Percentiles rank a stretch among this genome's conserved stretches.
Conservation (phyloP, 805 yeast species). For the Starmerella cellae region DNA sequence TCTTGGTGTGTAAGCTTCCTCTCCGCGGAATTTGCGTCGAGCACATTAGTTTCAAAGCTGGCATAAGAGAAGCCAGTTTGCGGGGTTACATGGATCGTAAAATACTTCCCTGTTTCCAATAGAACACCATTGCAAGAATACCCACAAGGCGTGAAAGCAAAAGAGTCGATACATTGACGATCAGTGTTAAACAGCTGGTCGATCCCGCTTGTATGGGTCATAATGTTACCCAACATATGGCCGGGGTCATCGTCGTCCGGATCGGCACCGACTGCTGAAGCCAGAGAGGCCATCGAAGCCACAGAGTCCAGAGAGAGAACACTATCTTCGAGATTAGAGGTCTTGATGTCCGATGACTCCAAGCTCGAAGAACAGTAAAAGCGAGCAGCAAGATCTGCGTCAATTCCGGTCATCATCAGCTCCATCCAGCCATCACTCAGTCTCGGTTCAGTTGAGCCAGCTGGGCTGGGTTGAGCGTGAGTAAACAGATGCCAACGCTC, state of each 20-base stretch:
- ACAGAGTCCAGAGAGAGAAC: conserved; percentile 24
- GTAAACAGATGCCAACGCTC: conserved; percentile 79
- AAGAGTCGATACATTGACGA: conserved; percentile 52
- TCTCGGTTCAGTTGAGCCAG: neutral
- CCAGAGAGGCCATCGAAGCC: conserved; percentile 23
- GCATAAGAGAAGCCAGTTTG: conserved; percentile 93
- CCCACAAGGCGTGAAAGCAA: conserved; percentile 89
- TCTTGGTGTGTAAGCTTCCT: conserved; percentile 32
- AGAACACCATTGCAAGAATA: conserved; percentile 77
- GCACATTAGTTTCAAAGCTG: conserved; percentile 81
- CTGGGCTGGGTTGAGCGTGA: neutral
- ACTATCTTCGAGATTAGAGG: conserved; percentile 19
- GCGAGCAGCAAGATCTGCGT: conserved; percentile 40
- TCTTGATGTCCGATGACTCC: neutral
- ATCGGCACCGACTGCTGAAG: conserved; percentile 26
- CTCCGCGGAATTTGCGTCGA: conserved; percentile 30
- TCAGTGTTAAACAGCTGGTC: conserved; percentile 41
- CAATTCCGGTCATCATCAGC: conserved; percentile 77
- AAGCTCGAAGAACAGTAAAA: conserved; percentile 32
- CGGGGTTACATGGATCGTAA: conserved; percentile 88
- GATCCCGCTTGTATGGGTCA: conserved; percentile 50
- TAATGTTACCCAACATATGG: conserved; percentile 61
- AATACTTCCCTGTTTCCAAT: conserved; percentile 42
- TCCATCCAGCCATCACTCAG: conserved; percentile 32
- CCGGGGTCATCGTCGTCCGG: conserved; percentile 55